Percentiles rank a stretch among this genome's conserved stretches.
phyloP scores from a whole-genome alignment of 495 filamentous ascomycete genomes.

The Penicillium soppii region DNA sequence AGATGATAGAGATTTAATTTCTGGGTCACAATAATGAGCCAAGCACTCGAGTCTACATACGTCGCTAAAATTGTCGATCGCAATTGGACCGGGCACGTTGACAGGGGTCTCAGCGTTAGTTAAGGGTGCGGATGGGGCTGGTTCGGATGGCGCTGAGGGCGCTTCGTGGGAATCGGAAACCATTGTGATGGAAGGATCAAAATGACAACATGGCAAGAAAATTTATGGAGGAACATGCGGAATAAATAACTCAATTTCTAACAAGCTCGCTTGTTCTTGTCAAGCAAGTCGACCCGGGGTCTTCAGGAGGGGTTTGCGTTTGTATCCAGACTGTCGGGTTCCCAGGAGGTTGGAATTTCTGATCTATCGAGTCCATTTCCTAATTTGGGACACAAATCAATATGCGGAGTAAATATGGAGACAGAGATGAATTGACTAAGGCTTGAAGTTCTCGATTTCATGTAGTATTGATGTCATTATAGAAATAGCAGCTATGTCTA shows the following conservation, averaged over 20 bases:
- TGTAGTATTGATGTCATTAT: no score
- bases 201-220: not conserved
- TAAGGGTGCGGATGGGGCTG: constrained; percentile 1
- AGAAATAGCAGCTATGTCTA: no score
- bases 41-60: constrained; percentile 8
- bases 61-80: constrained; percentile 12
- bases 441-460: no score
- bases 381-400: no score
- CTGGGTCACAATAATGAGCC: not conserved
- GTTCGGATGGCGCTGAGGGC: constrained; percentile 7
- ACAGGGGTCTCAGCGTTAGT: constrained; percentile 3
- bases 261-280: not conserved
- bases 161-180: not conserved
- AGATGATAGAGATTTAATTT: not conserved
- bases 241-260: constrained; percentile 1
- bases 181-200: not conserved
- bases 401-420: no score
- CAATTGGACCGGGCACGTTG: constrained; percentile 12
- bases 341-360: not conserved
- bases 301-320: constrained; percentile 5
- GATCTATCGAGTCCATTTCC: constrained; percentile 15
- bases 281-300: not conserved
- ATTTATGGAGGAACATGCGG: not conserved
- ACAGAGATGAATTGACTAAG: no score
- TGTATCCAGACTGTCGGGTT: constrained; percentile 16